Percentiles rank a stretch among this genome's conserved stretches.
These are phyloP conservation scores for Phialophora tarda DNA, from an alignment of 2,329 filamentous ascomycete genomes.

Conservation along the genomic window DNA sequence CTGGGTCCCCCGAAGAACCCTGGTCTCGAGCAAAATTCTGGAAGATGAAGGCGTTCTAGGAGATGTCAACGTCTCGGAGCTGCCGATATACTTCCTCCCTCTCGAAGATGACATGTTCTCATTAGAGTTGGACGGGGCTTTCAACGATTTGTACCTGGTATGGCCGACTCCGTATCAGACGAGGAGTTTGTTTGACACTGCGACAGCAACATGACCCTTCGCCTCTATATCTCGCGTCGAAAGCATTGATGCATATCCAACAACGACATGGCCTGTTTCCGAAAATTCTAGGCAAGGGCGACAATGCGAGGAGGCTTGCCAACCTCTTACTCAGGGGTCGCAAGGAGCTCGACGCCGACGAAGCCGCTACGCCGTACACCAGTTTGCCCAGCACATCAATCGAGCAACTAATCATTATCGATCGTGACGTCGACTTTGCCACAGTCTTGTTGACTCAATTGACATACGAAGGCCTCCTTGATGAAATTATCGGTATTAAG, in stretches of 20 bases:
- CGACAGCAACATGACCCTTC: slow-evolving; percentile 80
- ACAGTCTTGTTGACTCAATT: slow-evolving; percentile 91
- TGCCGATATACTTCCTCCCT: slow-evolving; percentile 87
- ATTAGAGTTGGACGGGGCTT: slow-evolving; percentile 84
- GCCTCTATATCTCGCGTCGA: slow-evolving; percentile 84
- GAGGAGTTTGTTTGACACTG: slow-evolving; percentile 34
- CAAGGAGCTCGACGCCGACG: slow-evolving; percentile 84
- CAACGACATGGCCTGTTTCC: slow-evolving; percentile 92
- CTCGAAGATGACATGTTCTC: slow-evolving; percentile 91
- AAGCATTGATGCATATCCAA: slow-evolving; percentile 92
- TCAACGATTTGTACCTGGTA: slow-evolving; percentile 82
- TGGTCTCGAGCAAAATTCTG: slow-evolving; percentile 87
- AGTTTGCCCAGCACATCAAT: slow-evolving; percentile 81
- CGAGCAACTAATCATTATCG: slow-evolving; percentile 91
- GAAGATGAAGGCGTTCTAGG: slow-evolving; percentile 93
- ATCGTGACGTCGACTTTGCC: slow-evolving; percentile 92
- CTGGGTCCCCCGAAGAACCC: slow-evolving; percentile 90
- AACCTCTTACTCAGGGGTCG: slow-evolving; percentile 90
- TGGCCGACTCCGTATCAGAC: slow-evolving; percentile 33
- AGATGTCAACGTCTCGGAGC: slow-evolving; percentile 85
- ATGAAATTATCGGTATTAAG: slow-evolving; percentile 89
- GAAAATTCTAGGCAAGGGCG: slow-evolving; percentile 91
- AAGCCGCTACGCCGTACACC: slow-evolving; percentile 49
- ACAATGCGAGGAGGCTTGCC: slow-evolving; percentile 86
- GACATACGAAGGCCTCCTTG: slow-evolving; percentile 94